Base-by-base conservation (phyloP, 2,329 filamentous ascomycete species). In the Septoria linicola region DNA sequence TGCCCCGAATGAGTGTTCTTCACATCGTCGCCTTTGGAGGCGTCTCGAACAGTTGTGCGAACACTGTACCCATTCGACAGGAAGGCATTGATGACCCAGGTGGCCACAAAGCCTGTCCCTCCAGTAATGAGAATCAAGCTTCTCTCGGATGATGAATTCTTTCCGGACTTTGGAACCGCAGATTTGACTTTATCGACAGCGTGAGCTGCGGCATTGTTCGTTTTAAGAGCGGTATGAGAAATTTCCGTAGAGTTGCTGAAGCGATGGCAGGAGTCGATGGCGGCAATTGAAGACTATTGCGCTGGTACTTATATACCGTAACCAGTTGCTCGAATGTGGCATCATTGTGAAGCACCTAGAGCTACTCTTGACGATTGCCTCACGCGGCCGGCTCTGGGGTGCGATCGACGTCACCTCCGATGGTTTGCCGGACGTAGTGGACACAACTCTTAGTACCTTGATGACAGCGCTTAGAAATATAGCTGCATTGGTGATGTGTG, bases 51-150 rank as follows among this genome's bases (percentile, higher is more conserved):
- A 3, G 62, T 63, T 3, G 60, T 64, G 8, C 63, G 59, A 16
- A 68, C 64, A 17, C 58, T 53, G 57, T 64, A 67, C 13, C 62
- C 62, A 8, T 51, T 37, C n/a, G 53, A 30, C 8, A 68, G 51
- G n/a, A 65, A 46, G 49, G 64, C 49, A 21, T 62, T 53, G 31
- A 55, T 59, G 20, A 66, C 59, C 51, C 66, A 62, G 16, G 48
- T 54, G 10, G 49, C 65, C 19, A 68, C 59, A 44, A 55, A 65
- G 21, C 65, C 63, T 17, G 54, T 62, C 23, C 52, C 63, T 27
- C 63, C 65, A 7, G 65, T 66, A 40, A 68, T 54, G 13, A 68
- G 56, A 14, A 68, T 27, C 10, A 27, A 16, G 3, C 8, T 2
- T 11, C 25, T 13, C 11, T 27, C 20, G 21, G 39, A 20, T n/a